Percentiles rank a stretch among this genome's conserved stretches.
Conservation (phyloP, 2,329 filamentous ascomycete species). For the Trichoderma lentiforme region DNA sequence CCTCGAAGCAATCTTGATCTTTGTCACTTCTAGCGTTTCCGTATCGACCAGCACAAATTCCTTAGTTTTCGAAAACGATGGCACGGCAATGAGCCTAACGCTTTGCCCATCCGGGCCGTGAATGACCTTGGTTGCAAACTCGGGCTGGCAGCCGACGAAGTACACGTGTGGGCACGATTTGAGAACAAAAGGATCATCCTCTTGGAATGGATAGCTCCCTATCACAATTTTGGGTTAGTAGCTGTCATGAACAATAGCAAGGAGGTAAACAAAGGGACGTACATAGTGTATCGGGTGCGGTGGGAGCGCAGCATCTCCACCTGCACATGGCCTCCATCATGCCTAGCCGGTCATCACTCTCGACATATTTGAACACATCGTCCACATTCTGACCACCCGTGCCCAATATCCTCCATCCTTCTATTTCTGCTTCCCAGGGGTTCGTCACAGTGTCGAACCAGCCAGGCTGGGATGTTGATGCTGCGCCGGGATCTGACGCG, state of each 20-base stretch:
- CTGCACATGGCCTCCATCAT: conserved; percentile 95
- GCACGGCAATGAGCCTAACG: conserved; percentile 78
- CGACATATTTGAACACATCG: conserved; percentile 89
- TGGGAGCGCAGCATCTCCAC: conserved; percentile 89
- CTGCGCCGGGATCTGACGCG: conserved; percentile 43
- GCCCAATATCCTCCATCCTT: conserved; percentile 83
- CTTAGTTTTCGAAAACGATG: conserved; percentile 73
- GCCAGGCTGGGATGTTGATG: conserved; percentile 44
- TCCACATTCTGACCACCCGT: conserved; percentile 91
- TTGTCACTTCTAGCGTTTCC: conserved; percentile 77
- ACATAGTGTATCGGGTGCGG: conserved; percentile 94
- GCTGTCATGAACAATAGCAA: neutral
- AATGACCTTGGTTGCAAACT: conserved; percentile 70
- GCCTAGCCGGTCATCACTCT: conserved; percentile 69
- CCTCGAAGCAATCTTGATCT: conserved; percentile 52
- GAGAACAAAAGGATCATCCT: conserved; percentile 86
- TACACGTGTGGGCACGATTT: conserved; percentile 84
- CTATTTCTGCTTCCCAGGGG: conserved; percentile 85
- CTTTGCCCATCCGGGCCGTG: conserved; percentile 63
- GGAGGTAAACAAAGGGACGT: conserved; percentile 35
- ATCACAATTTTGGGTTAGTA: conserved; percentile 19
- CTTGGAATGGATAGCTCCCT: conserved; percentile 97
- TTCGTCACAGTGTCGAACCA: conserved; percentile 93
- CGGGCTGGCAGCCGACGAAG: conserved; percentile 81
- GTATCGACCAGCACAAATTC: conserved; percentile 81